Base-by-base conservation (phyloP, 2,329 filamentous ascomycete genomes). In the Ascosphaera apis region DNA sequence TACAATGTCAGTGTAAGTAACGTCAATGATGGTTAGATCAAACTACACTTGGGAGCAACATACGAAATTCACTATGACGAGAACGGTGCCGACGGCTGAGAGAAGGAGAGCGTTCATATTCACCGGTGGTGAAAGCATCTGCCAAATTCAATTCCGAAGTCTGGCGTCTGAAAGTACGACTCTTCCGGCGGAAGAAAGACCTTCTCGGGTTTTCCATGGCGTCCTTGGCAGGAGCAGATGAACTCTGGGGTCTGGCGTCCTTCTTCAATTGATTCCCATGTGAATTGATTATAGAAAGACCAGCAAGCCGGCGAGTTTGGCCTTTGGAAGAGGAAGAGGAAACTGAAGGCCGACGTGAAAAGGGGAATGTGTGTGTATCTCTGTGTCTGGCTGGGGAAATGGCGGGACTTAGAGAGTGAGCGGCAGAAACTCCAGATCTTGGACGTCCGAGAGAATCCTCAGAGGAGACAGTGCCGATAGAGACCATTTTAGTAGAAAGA, bases 131-230 rank as follows among this genome's bases (percentile, higher is more conserved):
- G n/a, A 45, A 42, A 34, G 57, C 55, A 30, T 58, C 56, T 36
- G 53, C 53, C 41, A 57, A 55, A 38, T 58, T 52, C 19, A 56
- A 36, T 43, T 60, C 61, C 41, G 57, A 61, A 13, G 57, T 57
- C 44, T 61, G 58, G 28, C 59, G 57, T 27, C 54, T 57, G 28
- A 62, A 47, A 34, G 62, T 60, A n/a, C 57, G 56, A 40, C 57
- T 60, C 3, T 58, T 55, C 33, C 57, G 56, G 18, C 53, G 49
- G 33, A 62, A 42, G 18, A 62, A 44, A 3, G 53, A 57, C 34
- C 56, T 57, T 27, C 56, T 49, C 16, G 50, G 45, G 33, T 49
- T 52, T 16, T 56, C 54, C 15, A 33, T 33, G 7, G 27, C 9
- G 27, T 30, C 27, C 27, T 30, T 30, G 27, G 9, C n/a, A 30